Percentiles rank a stretch among this genome's conserved stretches.
Evolutionary conservation across 345 rosid genomes (phyloP).

Genomic region (Euphorbia tirucalli): DNA sequence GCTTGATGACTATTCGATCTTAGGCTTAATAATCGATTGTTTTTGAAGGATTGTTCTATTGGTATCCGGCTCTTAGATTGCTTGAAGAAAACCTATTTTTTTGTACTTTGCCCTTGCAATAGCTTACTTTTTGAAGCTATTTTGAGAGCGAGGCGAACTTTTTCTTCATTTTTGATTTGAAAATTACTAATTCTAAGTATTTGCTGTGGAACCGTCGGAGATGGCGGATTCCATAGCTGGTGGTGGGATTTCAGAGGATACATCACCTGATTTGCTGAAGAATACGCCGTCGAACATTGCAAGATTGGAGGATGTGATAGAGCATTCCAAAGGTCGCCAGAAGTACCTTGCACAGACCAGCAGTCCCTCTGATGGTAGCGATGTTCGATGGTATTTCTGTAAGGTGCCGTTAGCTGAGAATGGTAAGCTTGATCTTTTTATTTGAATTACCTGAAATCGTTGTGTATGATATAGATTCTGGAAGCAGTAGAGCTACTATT

Average conservation of each 20-base stretch:
- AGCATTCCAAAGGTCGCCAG: conserved; percentile 66
- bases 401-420: conserved; percentile 70
- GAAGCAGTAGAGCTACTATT: neutral
- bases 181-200: neutral
- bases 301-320: conserved; percentile 81
- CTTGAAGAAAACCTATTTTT: too few species aligned
- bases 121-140: too few species aligned
- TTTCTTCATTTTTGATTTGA: neutral
- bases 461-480: neutral
- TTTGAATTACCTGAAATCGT: neutral
- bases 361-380: conserved; percentile 87
- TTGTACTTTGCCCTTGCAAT: too few species aligned
- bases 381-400: conserved; percentile 92
- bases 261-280: conserved; percentile 69
- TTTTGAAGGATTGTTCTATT: too few species aligned
- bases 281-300: conserved; percentile 93
- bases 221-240: conserved; percentile 48
- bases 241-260: conserved; percentile 37
- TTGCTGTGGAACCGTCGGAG: conserved; percentile 6
- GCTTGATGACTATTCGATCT: too few species aligned
- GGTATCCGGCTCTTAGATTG: too few species aligned
- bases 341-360: conserved; percentile 81
- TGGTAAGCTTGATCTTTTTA: conserved; percentile 36
- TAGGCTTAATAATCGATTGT: too few species aligned
- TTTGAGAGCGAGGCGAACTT: too few species aligned